A percentile compares a stretch with the other conserved stretches of the same genome.
Conservation (phyloP, 805 yeast genomes). For the Saturnispora dispora region DNA sequence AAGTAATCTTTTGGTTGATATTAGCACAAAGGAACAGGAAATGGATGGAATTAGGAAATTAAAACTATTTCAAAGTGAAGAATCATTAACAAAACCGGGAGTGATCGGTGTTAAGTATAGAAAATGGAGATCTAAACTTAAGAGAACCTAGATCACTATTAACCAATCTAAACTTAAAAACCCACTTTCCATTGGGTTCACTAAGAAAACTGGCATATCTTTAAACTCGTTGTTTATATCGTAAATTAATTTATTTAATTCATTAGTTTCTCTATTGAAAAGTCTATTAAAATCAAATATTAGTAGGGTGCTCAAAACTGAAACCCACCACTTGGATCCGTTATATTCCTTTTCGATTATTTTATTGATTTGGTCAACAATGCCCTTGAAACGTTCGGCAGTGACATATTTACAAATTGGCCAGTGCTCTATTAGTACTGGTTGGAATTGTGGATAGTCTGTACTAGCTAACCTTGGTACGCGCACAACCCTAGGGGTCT, state of each 20-base stretch:
- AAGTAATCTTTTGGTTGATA: background rate
- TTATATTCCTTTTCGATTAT: background rate
- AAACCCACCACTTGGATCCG: background rate
- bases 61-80: background rate
- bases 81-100: background rate
- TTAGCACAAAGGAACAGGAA: background rate
- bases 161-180: constrained; percentile 44
- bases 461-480: constrained; percentile 45
- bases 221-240: background rate
- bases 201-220: constrained; percentile 19
- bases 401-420: background rate
- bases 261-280: background rate
- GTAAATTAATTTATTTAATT: background rate
- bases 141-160: constrained; percentile 33
- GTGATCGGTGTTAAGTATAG: constrained; percentile 2
- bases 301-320: background rate
- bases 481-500: constrained; percentile 50
- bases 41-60: background rate
- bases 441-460: constrained; percentile 48
- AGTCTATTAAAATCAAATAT: background rate
- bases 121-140: constrained; percentile 2
- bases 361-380: background rate
- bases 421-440: constrained; percentile 42
- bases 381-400: background rate
- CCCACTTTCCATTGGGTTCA: constrained; percentile 46